Evolutionary conservation across 164 flowering plant genomes (phyloP), one percentile per base, ranked within the genome.

Genomic region (Berberis thunbergii): DNA sequence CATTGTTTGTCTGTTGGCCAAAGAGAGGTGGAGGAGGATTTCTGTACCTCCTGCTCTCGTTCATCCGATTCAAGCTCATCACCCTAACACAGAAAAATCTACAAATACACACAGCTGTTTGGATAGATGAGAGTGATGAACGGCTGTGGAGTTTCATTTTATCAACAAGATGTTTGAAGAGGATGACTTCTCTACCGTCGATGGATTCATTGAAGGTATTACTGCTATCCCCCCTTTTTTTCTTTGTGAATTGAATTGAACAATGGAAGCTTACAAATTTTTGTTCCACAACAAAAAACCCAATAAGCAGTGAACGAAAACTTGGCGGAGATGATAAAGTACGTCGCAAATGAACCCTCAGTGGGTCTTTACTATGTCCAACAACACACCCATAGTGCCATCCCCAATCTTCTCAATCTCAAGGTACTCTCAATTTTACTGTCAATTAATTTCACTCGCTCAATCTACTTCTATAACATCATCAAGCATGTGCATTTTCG

Each of bases 301-400:
- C 2, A 56, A 5, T 4, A 26, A 12, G 41, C 68, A 75, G 79
- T 76, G 67, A 76, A 73, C 43, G 89, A 88, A 70, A 9, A 79
- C 71, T 60, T 84, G 61, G 86, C 75, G 44, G 92, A 88, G 70
- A 93, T 93, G 98, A 85, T 87, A 59, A 86, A 85, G 64, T 85
- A 81, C 54, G 64, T 87, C 52, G 97, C 98, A 41, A 93, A 93
- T 66, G 98, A 93, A 72, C 96, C 97, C 73, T 90, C 98, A 0
- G 86, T 86, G 3, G 98, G 97, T 54, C 96, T 93, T 68, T 93
- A 80, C 81, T 90, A 80, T 65, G 72, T 93, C 49, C 98, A 90
- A 66, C 91, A 90, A 69, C 98, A 93, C 69, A 71, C 85, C 8
- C 90, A 82, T 57, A 84, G 77, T 70, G 87, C 91, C 39, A 78